Base-by-base conservation (phyloP, 345 rosid genomes). In the Camelina neglecta region DNA sequence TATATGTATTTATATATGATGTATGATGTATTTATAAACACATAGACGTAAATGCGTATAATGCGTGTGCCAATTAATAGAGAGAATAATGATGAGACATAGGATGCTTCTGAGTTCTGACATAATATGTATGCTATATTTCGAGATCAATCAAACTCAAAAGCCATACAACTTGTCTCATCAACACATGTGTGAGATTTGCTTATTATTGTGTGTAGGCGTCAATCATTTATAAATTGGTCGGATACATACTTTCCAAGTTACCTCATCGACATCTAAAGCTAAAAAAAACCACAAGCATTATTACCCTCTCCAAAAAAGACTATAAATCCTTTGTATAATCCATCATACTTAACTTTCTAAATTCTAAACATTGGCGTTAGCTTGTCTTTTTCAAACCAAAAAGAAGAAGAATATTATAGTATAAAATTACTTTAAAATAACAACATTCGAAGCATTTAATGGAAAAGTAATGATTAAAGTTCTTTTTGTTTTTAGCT, bases 21-120 rank as follows among this genome's bases (percentile, higher is more conserved):
- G 23, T 8, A 8, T 75, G 64, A 69, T 69, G 45, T 3, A 29
- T 29, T 29, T 29, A 29, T 26, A 33, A 1, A 71, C 42, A 60
- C 50, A 51, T 49, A 62, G 53, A 31, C 7, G 55, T 39, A 13
- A 53, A 29, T 18, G 69, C 55, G 4, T 67, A 68, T n/a, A 61
- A 54, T 53, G 75, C 65, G 65, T 69, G 71, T 76, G 71, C 26
- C 59, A 39, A 18, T 16, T 8, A 18, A 20, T 35, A 10, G n/a
- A 61, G 64, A 61, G 16, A 31, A 61, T 36, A 63, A 45, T 69
- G 80, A 62, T 62, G 70, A 12, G 44, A 53, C 71, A 76, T 71
- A 56, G 80, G 80, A 76, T 76, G 71, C 75, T 64, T 70, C 71
- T 45, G 65, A 70, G 75, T 48, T 70, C 72, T 76, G 80, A 63